Conservation (phyloP, 108 stramenopile genomes). For the Cylindrotheca closterium region DNA sequence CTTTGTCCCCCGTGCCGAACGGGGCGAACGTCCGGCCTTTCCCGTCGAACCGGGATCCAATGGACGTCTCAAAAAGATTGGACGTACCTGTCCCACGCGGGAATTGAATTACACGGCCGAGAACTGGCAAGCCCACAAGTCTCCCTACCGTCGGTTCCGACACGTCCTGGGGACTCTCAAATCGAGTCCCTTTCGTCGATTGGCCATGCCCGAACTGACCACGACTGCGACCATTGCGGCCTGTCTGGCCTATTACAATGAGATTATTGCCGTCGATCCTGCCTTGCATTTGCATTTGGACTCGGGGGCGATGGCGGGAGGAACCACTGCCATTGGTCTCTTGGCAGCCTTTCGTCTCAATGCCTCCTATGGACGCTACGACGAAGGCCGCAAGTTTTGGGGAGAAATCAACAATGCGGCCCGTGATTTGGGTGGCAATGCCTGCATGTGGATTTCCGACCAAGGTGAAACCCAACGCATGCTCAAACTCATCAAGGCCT, state of each 20-base stretch:
- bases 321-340: conserved; percentile 45
- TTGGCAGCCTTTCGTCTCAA: conserved; percentile 61
- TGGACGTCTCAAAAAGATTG: neutral
- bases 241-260: conserved; percentile 48
- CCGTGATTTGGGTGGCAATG: conserved; percentile 41
- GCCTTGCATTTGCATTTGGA: neutral
- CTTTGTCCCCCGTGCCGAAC: conserved; percentile 9
- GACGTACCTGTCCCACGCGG: conserved; percentile 32
- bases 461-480: conserved; percentile 26
- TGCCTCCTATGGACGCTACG: conserved; percentile 42
- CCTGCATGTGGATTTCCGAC: conserved; percentile 32
- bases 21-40: neutral
- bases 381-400: conserved; percentile 38
- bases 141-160: conserved; percentile 39
- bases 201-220: conserved; percentile 54
- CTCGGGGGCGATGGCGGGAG: neutral
- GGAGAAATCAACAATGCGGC: conserved; percentile 33
- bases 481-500: conserved; percentile 43
- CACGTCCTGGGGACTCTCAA: conserved; percentile 30
- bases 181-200: conserved; percentile 41
- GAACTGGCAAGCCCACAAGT: conserved; percentile 50
- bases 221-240: conserved; percentile 32
- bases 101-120: conserved; percentile 43
- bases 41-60: neutral
- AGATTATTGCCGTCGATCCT: neutral